phyloP scores from a whole-genome alignment of 2,329 filamentous ascomycete genomes.

The Chaetothyriales sp. region DNA sequence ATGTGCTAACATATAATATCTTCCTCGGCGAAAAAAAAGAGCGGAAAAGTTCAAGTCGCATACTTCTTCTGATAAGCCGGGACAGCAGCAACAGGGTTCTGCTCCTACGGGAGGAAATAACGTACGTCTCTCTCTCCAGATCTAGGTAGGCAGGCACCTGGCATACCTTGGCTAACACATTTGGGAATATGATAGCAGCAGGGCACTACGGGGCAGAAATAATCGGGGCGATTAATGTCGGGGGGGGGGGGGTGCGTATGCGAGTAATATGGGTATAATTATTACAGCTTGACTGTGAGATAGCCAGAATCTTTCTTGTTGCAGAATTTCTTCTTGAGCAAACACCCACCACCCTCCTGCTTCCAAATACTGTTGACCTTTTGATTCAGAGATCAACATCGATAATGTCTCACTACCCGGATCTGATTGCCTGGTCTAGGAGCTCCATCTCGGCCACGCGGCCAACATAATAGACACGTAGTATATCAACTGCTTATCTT shows the following conservation, averaged over 20 bases:
- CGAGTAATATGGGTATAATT: neutral
- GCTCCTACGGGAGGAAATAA: neutral
- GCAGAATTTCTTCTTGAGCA: neutral
- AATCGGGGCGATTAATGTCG: neutral
- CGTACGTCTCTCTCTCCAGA: neutral
- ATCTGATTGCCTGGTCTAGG: neutral
- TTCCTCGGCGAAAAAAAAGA: neutral
- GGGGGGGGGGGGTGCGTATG: too few species aligned
- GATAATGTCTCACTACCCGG: neutral
- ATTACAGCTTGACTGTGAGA: neutral
- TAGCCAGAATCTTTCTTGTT: neutral
- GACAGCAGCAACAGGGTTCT: neutral
- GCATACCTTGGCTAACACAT: neutral
- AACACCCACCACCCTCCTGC: neutral
- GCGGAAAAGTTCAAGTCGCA: constrained; percentile 9
- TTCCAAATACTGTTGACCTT: neutral
- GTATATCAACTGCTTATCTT: neutral
- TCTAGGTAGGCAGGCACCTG: neutral
- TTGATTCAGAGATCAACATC: neutral
- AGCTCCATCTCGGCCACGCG: neutral
- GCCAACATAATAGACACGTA: neutral
- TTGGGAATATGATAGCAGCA: neutral
- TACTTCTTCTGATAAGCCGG: neutral
- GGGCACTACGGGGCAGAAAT: neutral
- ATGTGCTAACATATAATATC: neutral